Evolutionary conservation across 2,329 filamentous ascomycete species (phyloP).

Genomic region (Zasmidium angulare): DNA sequence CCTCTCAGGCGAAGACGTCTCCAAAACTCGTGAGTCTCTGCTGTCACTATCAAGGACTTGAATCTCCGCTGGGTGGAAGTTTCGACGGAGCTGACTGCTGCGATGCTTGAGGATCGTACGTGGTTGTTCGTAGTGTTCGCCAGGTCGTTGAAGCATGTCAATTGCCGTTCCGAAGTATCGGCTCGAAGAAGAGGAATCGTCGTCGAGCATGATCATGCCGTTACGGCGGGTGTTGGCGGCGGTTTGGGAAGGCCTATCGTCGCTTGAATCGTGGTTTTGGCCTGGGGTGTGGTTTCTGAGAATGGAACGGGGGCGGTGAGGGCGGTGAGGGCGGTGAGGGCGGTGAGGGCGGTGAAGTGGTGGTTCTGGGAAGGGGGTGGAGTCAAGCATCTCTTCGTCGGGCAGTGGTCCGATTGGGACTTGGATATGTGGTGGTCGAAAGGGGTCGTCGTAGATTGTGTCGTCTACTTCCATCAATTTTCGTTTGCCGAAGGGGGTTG

Average conservation of each 20-base stretch:
- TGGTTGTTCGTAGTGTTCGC: not conserved
- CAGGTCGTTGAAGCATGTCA: slow-evolving; percentile 11
- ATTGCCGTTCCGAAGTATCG: slow-evolving; percentile 27
- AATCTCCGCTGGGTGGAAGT: slow-evolving; percentile 13
- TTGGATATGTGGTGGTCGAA: not conserved
- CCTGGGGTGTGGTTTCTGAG: slow-evolving; percentile 21
- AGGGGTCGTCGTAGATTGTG: slow-evolving; percentile 19
- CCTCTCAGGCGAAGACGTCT: slow-evolving; percentile 25
- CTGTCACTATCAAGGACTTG: slow-evolving; percentile 25
- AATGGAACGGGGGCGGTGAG: slow-evolving; percentile 24
- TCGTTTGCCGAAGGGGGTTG: slow-evolving; percentile 5
- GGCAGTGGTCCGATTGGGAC: not conserved
- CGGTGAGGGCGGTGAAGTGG: not conserved
- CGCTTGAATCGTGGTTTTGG: slow-evolving; percentile 5
- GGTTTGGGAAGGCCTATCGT: slow-evolving; percentile 18
- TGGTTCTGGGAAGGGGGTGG: no score
- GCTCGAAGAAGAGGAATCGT: slow-evolving; percentile 14
- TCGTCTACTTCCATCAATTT: slow-evolving; percentile 29
- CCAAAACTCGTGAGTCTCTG: slow-evolving; percentile 18
- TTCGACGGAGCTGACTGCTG: slow-evolving; percentile 15
- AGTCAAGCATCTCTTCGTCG: slow-evolving; percentile 1
- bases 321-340: not conserved
- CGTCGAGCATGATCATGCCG: slow-evolving; percentile 20
- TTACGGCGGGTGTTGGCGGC: slow-evolving; percentile 31
- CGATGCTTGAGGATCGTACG: slow-evolving; percentile 20